These are phyloP conservation scores for Ceratocystis cacaofunesta DNA, from an alignment of 2,329 filamentous ascomycete species.

Conservation along the genomic window DNA sequence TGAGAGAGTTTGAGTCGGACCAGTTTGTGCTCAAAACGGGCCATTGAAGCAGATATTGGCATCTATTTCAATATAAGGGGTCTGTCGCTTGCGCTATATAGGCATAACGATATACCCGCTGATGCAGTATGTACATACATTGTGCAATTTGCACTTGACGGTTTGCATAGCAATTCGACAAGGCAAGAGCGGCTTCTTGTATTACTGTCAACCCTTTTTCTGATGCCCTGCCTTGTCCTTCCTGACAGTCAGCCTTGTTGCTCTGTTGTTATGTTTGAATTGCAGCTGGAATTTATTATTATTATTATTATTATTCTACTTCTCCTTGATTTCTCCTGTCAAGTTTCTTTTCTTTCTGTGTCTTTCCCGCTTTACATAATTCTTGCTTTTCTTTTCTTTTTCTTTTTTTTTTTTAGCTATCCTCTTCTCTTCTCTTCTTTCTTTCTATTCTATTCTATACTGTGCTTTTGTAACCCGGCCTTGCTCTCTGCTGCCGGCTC, in stretches of 20 bases:
- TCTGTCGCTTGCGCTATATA: too few relatives aligned
- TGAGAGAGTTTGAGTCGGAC: neutral
- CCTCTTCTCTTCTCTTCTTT: neutral
- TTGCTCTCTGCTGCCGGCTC: neutral
- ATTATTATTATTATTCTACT: neutral
- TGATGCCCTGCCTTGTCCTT: neutral
- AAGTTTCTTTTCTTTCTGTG: neutral
- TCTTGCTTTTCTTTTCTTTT: slow-evolving; percentile 1
- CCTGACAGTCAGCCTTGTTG: neutral
- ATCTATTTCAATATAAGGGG: too few relatives aligned
- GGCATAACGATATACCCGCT: neutral
- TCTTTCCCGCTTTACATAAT: neutral
- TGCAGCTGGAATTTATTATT: slow-evolving; percentile 2
- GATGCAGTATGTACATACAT: neutral
- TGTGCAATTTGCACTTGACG: neutral
- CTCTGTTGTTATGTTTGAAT: neutral
- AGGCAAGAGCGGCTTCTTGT: too few relatives aligned
- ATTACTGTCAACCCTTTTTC: neutral
- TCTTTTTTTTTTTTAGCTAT: neutral
- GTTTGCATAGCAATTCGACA: too few relatives aligned
- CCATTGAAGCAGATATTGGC: too few relatives aligned
- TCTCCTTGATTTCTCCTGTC: too few relatives aligned
- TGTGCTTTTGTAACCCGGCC: neutral
- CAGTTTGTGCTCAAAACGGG: too few relatives aligned
- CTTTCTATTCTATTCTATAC: neutral